A percentile compares a stretch with the other conserved stretches of the same genome.
phyloP scores from a whole-genome alignment of 2,329 filamentous ascomycete genomes.

The Penicillium sp. region DNA sequence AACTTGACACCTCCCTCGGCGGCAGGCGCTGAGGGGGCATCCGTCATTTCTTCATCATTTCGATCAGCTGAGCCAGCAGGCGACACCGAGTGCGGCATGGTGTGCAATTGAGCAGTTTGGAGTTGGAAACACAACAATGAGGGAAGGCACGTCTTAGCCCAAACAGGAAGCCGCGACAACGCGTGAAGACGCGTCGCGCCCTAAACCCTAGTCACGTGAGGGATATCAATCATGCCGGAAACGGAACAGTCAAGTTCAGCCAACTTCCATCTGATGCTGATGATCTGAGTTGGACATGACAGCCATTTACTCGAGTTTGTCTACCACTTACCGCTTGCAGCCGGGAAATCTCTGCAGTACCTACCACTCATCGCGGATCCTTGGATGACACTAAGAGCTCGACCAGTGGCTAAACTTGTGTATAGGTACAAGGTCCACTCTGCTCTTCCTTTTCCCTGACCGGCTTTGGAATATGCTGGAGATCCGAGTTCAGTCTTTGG shows the following conservation, averaged over 20 bases:
- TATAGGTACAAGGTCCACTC: background rate
- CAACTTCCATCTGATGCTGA: background rate
- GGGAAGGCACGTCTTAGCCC: slow-evolving; percentile 11
- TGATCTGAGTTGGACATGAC: background rate
- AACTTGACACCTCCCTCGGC: slow-evolving; percentile 41
- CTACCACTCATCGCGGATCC: slow-evolving; percentile 7
- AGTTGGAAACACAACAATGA: slow-evolving; percentile 1
- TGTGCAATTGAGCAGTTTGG: background rate
- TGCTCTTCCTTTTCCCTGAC: background rate
- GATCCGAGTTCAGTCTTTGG: background rate
- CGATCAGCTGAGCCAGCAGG: slow-evolving; percentile 38
- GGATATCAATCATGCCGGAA: slow-evolving; percentile 6
- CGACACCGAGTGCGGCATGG: slow-evolving; percentile 39
- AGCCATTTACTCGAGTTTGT: background rate
- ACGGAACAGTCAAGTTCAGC: background rate
- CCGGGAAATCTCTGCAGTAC: slow-evolving; percentile 4
- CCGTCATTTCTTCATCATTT: slow-evolving; percentile 42
- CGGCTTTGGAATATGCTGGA: background rate
- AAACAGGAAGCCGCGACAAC: slow-evolving; percentile 22
- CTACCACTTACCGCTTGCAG: slow-evolving; percentile 15
- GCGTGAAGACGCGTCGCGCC: slow-evolving; percentile 22
- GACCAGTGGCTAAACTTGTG: background rate
- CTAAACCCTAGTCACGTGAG: slow-evolving; percentile 24
- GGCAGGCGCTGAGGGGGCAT: slow-evolving; percentile 29
- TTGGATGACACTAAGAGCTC: slow-evolving; percentile 19